These are phyloP conservation scores for Rhodomyrtus psidioides DNA, from an alignment of 441 rosid species.

Conservation along the genomic window DNA sequence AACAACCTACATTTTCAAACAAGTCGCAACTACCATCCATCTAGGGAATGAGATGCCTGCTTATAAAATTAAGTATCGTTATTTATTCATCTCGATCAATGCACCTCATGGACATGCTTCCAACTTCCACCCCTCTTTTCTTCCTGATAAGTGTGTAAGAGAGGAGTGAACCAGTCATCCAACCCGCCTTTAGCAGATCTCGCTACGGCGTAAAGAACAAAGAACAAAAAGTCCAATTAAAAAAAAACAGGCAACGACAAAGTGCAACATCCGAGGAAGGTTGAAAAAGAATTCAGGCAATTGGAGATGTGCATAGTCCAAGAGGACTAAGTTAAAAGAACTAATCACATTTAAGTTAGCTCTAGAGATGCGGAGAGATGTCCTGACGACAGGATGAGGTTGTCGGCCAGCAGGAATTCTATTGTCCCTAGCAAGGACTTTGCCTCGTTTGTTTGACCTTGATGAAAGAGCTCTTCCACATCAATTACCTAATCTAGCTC, in stretches of 20 bases:
- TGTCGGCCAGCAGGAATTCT: slow-evolving; percentile 5
- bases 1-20: too few relatives aligned
- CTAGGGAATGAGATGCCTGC: too few relatives aligned
- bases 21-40: too few relatives aligned
- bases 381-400: slow-evolving; percentile 5
- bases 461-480: neutral
- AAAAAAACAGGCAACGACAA: neutral
- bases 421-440: slow-evolving; percentile 5
- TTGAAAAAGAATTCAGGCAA: neutral
- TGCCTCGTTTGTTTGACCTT: slow-evolving; percentile 1
- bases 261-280: neutral
- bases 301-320: neutral
- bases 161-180: too few relatives aligned
- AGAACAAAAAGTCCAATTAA: neutral
- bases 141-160: too few relatives aligned
- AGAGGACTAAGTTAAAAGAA: neutral
- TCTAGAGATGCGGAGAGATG: neutral
- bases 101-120: too few relatives aligned
- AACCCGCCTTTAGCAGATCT: too few relatives aligned
- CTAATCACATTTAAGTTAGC: neutral
- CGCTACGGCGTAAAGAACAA: too few relatives aligned
- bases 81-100: too few relatives aligned
- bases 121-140: too few relatives aligned
- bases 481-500: neutral
- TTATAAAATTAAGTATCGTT: too few relatives aligned